Evolutionary conservation across 2,329 filamentous ascomycete species (phyloP), one percentile per base, ranked within the genome.

Genomic region (Trichoderma pleuroti): DNA sequence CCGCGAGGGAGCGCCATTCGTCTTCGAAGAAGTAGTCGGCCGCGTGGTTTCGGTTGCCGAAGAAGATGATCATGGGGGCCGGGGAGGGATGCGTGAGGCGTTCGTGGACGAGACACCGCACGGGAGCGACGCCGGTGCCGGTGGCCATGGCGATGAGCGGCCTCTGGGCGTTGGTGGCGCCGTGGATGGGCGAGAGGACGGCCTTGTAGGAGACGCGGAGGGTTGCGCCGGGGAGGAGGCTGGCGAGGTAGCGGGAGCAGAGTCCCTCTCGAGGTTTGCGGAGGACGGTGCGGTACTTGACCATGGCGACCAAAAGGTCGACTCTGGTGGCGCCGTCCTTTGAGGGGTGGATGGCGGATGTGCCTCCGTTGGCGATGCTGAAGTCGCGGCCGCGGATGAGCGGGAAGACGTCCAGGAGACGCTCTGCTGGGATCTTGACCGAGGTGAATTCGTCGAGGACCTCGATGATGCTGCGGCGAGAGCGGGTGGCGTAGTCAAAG

Each of bases 401-500:
- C 0, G 96, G 96, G 68, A 99, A 90, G 18, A 94, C 85, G 68
- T 91, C 89, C 11, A 92, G 85, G 1, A 91, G 85, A 62, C 91
- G 88, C 69, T 91, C 84, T 81, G 90, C 92, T 0, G 96, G 94
- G 2, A 99, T 89, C 72, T 90, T 91, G 68, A 98, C 91, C 0
- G 88, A 91, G 54, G 92, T 87, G 76, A 99, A 99, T 75, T 99
- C 96, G 70, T 95, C 90, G 32, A 99, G 86, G 4, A 97, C 91
- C 81, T 99, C 96, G 7, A 99, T 84, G 70, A 98, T 97, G 71
- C 92, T 97, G 39, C 96, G 91, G 39, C 94, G 91, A 0, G 95
- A 93, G 10, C 96, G 90, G 0, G 94, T 94, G 1, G 96, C 96
- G 78, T 99, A 99, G 81, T 99, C 95, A 82, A 93, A 98, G 70